These are phyloP conservation scores for Mycena albidolilacea DNA, from an alignment of 768 basidiomycete genomes.

Conservation along the genomic window DNA sequence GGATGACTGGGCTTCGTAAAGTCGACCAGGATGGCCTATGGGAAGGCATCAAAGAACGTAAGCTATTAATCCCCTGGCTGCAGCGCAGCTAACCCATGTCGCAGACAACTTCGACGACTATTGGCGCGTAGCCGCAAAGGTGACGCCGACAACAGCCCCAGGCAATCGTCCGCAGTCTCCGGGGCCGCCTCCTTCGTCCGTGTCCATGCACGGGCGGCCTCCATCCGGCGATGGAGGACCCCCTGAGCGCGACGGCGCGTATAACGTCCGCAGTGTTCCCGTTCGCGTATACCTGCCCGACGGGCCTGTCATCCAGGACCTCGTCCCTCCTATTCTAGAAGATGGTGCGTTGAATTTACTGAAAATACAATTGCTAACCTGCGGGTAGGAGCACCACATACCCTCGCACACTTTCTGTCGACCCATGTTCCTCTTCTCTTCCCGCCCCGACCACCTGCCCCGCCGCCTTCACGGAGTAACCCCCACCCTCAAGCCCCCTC, in stretches of 20 bases:
- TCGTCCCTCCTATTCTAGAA: slow-evolving; percentile 83
- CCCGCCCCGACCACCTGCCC: slow-evolving; percentile 64
- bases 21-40: slow-evolving; percentile 96
- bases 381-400: slow-evolving; percentile 75
- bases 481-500: slow-evolving; percentile 53
- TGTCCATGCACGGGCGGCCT: slow-evolving; percentile 75
- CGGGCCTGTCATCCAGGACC: slow-evolving; percentile 92
- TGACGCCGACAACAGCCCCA: slow-evolving; percentile 85
- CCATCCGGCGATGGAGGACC: slow-evolving; percentile 72
- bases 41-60: slow-evolving; percentile 97
- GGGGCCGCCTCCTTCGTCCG: slow-evolving; percentile 64
- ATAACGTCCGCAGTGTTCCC: slow-evolving; percentile 90
- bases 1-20: slow-evolving; percentile 92
- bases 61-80: slow-evolving; percentile 51
- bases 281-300: slow-evolving; percentile 92
- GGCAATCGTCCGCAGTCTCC: slow-evolving; percentile 70
- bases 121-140: slow-evolving; percentile 94
- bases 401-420: slow-evolving; percentile 77
- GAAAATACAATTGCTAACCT: slow-evolving; percentile 21
- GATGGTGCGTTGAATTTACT: slow-evolving; percentile 70
- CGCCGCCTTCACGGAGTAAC: slow-evolving; percentile 59
- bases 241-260: slow-evolving; percentile 85
- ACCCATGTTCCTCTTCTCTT: slow-evolving; percentile 87
- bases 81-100: slow-evolving; percentile 16
- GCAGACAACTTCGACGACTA: slow-evolving; percentile 97